A percentile compares a stretch with the other conserved stretches of the same genome.
phyloP scores from a whole-genome alignment of 2,329 filamentous ascomycete genomes.

The Stagonosporopsis vannaccii region DNA sequence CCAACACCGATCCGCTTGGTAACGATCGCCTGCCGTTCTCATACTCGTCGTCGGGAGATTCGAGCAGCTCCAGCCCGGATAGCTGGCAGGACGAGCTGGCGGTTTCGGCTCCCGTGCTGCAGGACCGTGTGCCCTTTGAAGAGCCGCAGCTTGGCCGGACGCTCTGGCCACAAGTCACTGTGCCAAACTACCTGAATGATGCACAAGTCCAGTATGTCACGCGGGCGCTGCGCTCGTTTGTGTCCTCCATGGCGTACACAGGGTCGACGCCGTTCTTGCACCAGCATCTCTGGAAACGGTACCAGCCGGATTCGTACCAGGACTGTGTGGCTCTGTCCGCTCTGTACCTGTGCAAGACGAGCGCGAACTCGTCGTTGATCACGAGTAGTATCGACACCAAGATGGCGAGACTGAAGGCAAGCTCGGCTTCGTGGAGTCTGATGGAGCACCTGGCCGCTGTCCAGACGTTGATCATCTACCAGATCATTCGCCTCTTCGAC shows the following conservation, averaged over 20 bases:
- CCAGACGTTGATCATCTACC: slow-evolving; percentile 43
- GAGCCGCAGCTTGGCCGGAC: background rate
- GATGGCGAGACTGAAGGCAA: slow-evolving; percentile 23
- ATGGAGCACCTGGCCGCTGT: slow-evolving; percentile 41
- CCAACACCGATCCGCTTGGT: slow-evolving; percentile 2
- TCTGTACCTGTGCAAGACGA: slow-evolving; percentile 35
- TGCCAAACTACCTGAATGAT: slow-evolving; percentile 24
- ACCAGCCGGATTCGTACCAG: slow-evolving; percentile 36
- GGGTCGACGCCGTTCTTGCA: slow-evolving; percentile 37
- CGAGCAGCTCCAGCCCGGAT: slow-evolving; percentile 23
- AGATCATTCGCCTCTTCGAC: slow-evolving; percentile 42
- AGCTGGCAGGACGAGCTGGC: slow-evolving; percentile 18
- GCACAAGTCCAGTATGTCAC: slow-evolving; percentile 25
- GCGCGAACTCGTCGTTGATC: slow-evolving; percentile 27
- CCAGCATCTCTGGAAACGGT: slow-evolving; percentile 26
- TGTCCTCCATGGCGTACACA: slow-evolving; percentile 31
- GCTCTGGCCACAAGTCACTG: slow-evolving; percentile 5
- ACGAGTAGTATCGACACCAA: slow-evolving; percentile 30
- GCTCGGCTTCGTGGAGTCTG: slow-evolving; percentile 29
- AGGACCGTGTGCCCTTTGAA: background rate
- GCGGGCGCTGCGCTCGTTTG: slow-evolving; percentile 25
- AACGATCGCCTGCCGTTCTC: slow-evolving; percentile 4
- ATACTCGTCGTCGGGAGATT: slow-evolving; percentile 10
- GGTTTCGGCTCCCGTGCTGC: background rate
- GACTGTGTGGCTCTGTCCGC: slow-evolving; percentile 36